Evolutionary conservation across 2,329 filamentous ascomycete species (phyloP).

Genomic region (Fonsecaea monophora): DNA sequence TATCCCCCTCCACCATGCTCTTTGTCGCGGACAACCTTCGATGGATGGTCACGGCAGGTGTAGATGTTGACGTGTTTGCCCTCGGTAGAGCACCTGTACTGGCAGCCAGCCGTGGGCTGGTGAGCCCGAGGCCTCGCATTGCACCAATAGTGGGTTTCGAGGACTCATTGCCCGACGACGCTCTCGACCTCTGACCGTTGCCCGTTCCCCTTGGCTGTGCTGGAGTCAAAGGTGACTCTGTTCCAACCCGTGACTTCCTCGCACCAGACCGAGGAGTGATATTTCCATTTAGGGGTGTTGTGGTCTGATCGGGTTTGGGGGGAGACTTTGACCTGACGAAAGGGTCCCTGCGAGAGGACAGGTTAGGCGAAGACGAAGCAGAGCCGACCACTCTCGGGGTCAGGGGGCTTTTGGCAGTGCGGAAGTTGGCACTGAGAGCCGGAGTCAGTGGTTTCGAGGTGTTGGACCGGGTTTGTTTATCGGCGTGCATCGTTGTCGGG

Average conservation of each 20-base stretch:
- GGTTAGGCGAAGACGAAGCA: slow-evolving; percentile 45
- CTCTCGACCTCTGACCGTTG: slow-evolving; percentile 20
- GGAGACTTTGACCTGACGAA: slow-evolving; percentile 35
- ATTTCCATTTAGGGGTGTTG: slow-evolving; percentile 67
- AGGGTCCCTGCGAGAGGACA: slow-evolving; percentile 39
- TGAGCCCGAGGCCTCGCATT: slow-evolving; percentile 28
- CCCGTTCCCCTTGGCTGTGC: slow-evolving; percentile 16
- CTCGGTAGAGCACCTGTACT: slow-evolving; percentile 27
- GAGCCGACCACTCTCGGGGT: slow-evolving; percentile 64
- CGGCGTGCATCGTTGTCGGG: slow-evolving; percentile 54
- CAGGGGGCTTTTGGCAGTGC: slow-evolving; percentile 61
- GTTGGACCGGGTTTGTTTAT: slow-evolving; percentile 57
- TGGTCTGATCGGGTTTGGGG: slow-evolving; percentile 54
- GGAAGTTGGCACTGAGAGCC: slow-evolving; percentile 68
- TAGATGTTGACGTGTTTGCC: slow-evolving; percentile 13
- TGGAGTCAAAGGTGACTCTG: slow-evolving; percentile 69
- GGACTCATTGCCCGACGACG: slow-evolving; percentile 38
- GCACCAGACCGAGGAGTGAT: slow-evolving; percentile 80
- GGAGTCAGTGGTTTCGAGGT: slow-evolving; percentile 70
- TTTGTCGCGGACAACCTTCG: slow-evolving; percentile 46
- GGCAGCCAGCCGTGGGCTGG: slow-evolving; percentile 26
- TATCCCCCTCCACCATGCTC: slow-evolving; percentile 48
- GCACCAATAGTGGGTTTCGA: slow-evolving; percentile 22
- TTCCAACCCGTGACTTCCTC: slow-evolving; percentile 70
- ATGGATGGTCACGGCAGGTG: slow-evolving; percentile 28